Base-by-base conservation (phyloP, 805 yeast genomes). In the Candida xiaguanensis region DNA sequence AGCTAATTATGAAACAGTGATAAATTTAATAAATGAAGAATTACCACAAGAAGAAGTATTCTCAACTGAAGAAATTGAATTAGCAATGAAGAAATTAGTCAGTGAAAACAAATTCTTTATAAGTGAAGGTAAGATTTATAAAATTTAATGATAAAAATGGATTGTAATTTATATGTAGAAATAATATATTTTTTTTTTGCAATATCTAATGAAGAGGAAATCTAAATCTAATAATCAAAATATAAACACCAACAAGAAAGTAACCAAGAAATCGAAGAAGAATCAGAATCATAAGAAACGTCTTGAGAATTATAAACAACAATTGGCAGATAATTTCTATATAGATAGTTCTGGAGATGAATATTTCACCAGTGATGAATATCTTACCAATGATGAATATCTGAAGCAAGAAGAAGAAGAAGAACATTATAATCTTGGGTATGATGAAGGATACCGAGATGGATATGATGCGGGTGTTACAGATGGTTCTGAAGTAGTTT, bases 11-110 rank as follows among this genome's bases (percentile, higher is more conserved):
- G 67, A 63, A 34, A 54, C 47, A 13, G 65, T 66, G 12, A 45
- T 53, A 2, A 59, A 52, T 19, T 55, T 58, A 16, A 48, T 67
- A 34, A 68, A 68, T 46, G 63, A 52, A 32, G 59, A 47, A 31
- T 49, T 67, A 39, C 56, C 60, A 16, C 73, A 67, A 48, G 74
- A 68, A 42, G 73, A 68, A 38, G 45, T 52, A 14, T 68, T 66
- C 46, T 42, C 48, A 20, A 43, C 42, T 4, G 46, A 39, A 13
- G 74, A 68, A 44, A 49, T 65, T 28, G 45, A 44, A 24, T 54
- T 54, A 18, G 72, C 63, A 4, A 53, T 67, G 22, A 46, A 43
- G 28, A 55, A 44, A 41, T 58, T 67, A 67, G 58, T 54, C 36
- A 53, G 51, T 12, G 69, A 64, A 42, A 67, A 63, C 44, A 56